Evolutionary conservation across 164 flowering plant genomes (phyloP).

Genomic region (Litsea cubeba): DNA sequence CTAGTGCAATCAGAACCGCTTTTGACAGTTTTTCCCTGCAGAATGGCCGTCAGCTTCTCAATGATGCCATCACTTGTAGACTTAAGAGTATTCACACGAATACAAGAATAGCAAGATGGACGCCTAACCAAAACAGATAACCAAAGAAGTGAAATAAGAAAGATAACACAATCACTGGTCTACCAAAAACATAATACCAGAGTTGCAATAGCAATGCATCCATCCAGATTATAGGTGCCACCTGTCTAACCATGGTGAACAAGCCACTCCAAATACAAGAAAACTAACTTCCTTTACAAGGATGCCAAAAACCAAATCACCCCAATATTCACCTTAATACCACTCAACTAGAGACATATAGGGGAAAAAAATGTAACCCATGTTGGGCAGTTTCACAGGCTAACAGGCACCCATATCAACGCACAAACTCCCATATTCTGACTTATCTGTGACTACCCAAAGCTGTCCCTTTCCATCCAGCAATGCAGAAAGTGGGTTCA

Average conservation of each 20-base stretch:
- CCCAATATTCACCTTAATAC: not conserved
- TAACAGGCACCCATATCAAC: not conserved
- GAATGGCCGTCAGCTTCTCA: constrained; percentile 47
- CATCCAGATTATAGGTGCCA: not conserved
- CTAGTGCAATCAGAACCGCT: constrained; percentile 7
- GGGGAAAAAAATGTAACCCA: not conserved
- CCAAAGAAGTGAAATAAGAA: not conserved
- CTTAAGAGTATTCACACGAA: constrained; percentile 79
- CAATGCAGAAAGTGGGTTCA: not conserved
- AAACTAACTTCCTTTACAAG: not conserved
- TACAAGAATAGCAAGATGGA: constrained; percentile 85
- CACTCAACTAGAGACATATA: not conserved
- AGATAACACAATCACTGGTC: not conserved
- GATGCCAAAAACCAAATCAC: not conserved
- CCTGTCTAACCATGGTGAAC: not conserved
- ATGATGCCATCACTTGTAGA: constrained; percentile 60
- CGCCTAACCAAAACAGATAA: constrained; percentile 33
- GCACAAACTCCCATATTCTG: not conserved
- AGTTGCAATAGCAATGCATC: not conserved
- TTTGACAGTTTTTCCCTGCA: constrained; percentile 20
- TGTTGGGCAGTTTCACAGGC: not conserved
- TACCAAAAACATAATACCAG: not conserved
- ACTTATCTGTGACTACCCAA: not conserved
- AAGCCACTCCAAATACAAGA: not conserved
- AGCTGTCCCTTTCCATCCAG: too few relatives aligned